A percentile compares a stretch with the other conserved stretches of the same genome.
phyloP scores from a whole-genome alignment of 2,329 filamentous ascomycete genomes.

The Hymenoscyphus albidus region DNA sequence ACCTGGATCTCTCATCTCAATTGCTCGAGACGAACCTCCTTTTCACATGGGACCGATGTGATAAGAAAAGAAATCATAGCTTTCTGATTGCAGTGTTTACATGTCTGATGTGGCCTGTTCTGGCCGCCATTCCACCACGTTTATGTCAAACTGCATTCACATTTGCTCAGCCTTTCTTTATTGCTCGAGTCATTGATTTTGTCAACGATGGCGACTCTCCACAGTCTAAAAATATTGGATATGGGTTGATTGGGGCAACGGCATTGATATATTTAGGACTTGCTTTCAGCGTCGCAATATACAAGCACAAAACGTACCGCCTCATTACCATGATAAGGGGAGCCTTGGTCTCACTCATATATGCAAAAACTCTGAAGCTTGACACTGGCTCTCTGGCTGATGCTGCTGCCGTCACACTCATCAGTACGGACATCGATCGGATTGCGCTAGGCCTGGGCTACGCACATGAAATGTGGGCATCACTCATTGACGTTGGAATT shows the following conservation, averaged over 20 bases:
- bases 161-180: slow-evolving; percentile 27
- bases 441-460: slow-evolving; percentile 32
- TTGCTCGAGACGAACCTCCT: too few species aligned
- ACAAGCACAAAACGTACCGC: slow-evolving; percentile 37
- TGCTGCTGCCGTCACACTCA: slow-evolving; percentile 39
- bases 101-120: slow-evolving; percentile 18
- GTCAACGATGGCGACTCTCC: slow-evolving; percentile 6
- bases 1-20: too few species aligned
- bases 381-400: slow-evolving; percentile 33
- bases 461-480: slow-evolving; percentile 39
- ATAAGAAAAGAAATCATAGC: too few species aligned
- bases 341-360: slow-evolving; percentile 25
- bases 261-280: slow-evolving; percentile 25
- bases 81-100: neutral
- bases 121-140: slow-evolving; percentile 21
- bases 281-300: slow-evolving; percentile 16
- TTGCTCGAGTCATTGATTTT: slow-evolving; percentile 17
- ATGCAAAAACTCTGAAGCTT: slow-evolving; percentile 35
- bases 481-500: slow-evolving; percentile 35
- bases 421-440: slow-evolving; percentile 41
- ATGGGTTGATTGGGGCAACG: slow-evolving; percentile 25
- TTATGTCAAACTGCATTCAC: slow-evolving; percentile 26
- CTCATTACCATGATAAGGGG: slow-evolving; percentile 4
- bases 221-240: slow-evolving; percentile 20
- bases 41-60: too few species aligned